These are phyloP conservation scores for Hymenotorrendiella dingleyae DNA, from an alignment of 2,329 filamentous ascomycete species.

Conservation along the genomic window DNA sequence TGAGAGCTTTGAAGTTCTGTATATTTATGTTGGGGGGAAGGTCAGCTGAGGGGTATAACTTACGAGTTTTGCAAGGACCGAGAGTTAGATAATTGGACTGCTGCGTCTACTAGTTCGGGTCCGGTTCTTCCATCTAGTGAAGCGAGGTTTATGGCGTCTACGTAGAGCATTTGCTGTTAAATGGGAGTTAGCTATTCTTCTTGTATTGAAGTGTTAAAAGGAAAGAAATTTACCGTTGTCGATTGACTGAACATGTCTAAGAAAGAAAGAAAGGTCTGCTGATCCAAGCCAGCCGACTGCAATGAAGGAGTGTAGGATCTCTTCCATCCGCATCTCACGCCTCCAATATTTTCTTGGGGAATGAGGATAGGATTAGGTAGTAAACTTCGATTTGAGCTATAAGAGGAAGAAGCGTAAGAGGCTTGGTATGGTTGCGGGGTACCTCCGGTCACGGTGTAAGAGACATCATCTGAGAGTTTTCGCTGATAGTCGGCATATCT, in stretches of 20 bases:
- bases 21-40: not conserved
- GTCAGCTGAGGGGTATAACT: not conserved
- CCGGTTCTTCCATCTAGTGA: not conserved
- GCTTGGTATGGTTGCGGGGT: not conserved
- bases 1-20: no score
- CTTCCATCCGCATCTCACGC: not conserved
- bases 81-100: not conserved
- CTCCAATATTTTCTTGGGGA: not conserved
- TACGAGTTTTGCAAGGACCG: not conserved
- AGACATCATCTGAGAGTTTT: not conserved
- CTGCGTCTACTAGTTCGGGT: not conserved
- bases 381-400: not conserved
- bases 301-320: not conserved
- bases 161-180: not conserved
- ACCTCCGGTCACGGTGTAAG: not conserved
- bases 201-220: not conserved
- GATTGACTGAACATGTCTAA: not conserved
- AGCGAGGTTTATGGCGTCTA: slow-evolving; percentile 1
- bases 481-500: not conserved
- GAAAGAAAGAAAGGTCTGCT: not conserved
- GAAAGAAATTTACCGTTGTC: not conserved
- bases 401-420: no score
- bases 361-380: not conserved
- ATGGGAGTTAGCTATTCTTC: not conserved
- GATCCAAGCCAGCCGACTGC: not conserved